Conservation (phyloP, 495 filamentous ascomycete species). For the Neurospora tetraspora region DNA sequence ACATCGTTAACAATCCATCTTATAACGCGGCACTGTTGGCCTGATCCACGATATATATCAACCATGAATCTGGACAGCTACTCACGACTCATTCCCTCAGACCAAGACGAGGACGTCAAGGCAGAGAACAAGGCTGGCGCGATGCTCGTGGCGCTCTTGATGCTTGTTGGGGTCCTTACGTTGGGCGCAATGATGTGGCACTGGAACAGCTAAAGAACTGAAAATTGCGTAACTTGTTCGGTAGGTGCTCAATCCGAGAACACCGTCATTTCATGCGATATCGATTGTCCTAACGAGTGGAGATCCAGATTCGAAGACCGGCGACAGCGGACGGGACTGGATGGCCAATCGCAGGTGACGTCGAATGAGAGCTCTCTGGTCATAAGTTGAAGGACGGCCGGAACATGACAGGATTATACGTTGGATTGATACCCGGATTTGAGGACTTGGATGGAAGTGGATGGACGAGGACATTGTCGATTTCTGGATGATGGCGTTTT, state of each 20-base stretch:
- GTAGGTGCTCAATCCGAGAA: neutral
- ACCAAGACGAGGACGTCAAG: constrained; percentile 10
- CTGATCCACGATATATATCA: neutral
- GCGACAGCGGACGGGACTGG: neutral
- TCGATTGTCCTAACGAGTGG: neutral
- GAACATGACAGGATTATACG: neutral
- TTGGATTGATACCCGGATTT: neutral
- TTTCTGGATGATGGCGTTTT: neutral
- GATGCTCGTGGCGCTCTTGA: neutral
- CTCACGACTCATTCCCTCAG: constrained; percentile 15
- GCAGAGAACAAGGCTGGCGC: neutral
- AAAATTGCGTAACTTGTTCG: neutral
- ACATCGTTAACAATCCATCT: neutral
- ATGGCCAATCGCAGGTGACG: neutral
- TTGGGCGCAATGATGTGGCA: neutral
- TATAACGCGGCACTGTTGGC: neutral
- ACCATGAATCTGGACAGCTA: constrained; percentile 23
- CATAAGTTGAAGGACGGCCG: neutral
- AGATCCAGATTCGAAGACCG: neutral
- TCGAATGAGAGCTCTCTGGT: neutral
- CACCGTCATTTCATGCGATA: neutral
- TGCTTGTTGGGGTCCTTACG: neutral
- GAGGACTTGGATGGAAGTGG: neutral
- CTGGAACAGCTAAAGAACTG: neutral
- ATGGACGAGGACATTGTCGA: neutral